phyloP scores from a whole-genome alignment of 257 asterid genomes.

The Ilex aquifolium region DNA sequence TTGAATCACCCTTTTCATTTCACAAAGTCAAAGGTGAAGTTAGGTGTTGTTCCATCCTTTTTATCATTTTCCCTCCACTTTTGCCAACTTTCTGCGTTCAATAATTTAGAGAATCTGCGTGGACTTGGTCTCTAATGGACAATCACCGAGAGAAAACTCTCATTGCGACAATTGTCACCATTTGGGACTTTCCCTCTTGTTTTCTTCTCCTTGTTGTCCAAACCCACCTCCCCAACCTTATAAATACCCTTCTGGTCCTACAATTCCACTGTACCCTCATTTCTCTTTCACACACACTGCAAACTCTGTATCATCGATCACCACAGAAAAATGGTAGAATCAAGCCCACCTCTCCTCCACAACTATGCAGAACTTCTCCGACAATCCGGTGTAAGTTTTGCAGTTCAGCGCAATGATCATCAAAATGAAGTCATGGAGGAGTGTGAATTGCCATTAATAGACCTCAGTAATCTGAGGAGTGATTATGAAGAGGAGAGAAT shows the following conservation, averaged over 20 bases:
- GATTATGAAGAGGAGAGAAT: conserved; percentile 17
- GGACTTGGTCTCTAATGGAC: not conserved
- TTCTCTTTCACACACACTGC: not conserved
- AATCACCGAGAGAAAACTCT: not conserved
- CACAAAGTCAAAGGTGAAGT: too few species aligned
- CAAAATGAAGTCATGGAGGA: conserved; percentile 6
- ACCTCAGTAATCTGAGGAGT: conserved; percentile 24
- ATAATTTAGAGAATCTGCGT: not conserved
- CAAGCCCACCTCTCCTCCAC: conserved; percentile 27
- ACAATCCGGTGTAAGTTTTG: not conserved
- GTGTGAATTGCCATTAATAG: conserved; percentile 39
- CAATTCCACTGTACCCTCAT: not conserved
- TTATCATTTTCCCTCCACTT: too few species aligned
- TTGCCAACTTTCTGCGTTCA: not conserved
- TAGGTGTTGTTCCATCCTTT: too few species aligned
- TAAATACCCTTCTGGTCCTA: conserved; percentile 4
- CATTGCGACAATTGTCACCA: conserved; percentile 22
- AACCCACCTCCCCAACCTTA: conserved; percentile 3
- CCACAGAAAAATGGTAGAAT: conserved; percentile 11
- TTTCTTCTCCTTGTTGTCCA: conserved; percentile 5
- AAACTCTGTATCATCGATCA: too few species aligned
- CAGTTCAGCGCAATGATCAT: not conserved
- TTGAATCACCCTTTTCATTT: too few species aligned
- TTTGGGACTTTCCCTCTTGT: not conserved
- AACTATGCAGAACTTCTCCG: conserved; percentile 7